Evolutionary conservation across 768 basidiomycete species (phyloP).

Genomic region (Lactarius indigo): DNA sequence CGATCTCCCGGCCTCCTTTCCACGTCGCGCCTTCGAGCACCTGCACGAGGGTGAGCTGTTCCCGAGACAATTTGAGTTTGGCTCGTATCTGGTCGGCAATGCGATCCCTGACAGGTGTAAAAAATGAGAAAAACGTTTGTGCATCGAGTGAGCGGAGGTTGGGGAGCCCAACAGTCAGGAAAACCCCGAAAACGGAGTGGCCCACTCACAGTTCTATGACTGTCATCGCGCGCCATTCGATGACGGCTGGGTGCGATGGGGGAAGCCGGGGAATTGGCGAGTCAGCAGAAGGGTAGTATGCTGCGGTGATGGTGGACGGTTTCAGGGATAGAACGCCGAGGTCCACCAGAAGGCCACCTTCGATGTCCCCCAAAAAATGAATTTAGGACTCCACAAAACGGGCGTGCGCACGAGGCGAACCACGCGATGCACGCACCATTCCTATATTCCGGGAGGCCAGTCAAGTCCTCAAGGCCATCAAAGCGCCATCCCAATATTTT

Average conservation of each 20-base stretch:
- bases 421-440: conserved; percentile 55
- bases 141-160: background rate
- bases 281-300: conserved; percentile 41
- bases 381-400: conserved; percentile 11
- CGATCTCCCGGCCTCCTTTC: conserved; percentile 95
- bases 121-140: conserved; percentile 1
- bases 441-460: conserved; percentile 92
- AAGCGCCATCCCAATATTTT: conserved; percentile 74
- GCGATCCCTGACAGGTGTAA: conserved; percentile 59
- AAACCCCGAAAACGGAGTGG: background rate
- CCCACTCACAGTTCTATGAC: conserved; percentile 78
- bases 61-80: conserved; percentile 47
- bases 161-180: conserved; percentile 16
- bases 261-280: conserved; percentile 59
- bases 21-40: conserved; percentile 94
- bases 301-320: conserved; percentile 44
- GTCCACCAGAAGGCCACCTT: conserved; percentile 87
- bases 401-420: conserved; percentile 9
- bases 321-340: conserved; percentile 74
- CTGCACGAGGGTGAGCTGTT: conserved; percentile 73
- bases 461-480: conserved; percentile 80
- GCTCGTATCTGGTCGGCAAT: conserved; percentile 67
- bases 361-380: conserved; percentile 9
- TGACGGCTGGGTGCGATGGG: conserved; percentile 83
- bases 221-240: conserved; percentile 96